Evolutionary conservation across 306 rosid genomes (phyloP), one percentile per base, ranked within the genome.

Genomic region (Pachyrhizus erosus): DNA sequence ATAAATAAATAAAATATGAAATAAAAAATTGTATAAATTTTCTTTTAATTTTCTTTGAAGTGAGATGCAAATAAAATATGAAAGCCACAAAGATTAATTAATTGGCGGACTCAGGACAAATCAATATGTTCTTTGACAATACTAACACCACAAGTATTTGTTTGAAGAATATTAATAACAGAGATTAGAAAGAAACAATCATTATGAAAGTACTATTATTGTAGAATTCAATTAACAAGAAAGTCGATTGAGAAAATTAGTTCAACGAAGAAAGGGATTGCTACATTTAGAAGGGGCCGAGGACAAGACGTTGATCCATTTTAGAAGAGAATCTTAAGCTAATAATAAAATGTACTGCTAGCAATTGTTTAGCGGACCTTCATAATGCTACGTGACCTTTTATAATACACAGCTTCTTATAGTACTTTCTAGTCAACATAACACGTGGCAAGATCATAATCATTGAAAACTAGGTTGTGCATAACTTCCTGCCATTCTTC

Each of bases 211-310:
- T 21, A 71, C 43, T 12, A 49, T 17, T 21, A 62, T 48, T 24
- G 64, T 23, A 73, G 15, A 21, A 55, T 68, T 55, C 6, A 70
- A 40, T 31, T 61, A 81, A 78, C 82, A 70, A 39, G 76, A 78
- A 81, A 82, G 85, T 75, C 79, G 17, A 79, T 39, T 75, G 69
- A 37, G 69, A 58, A 13, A 15, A 78, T 70, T 60, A 58, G 34
- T 42, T 46, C 23, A 9, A 0, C 21, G 12, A 15, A n/a, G 57
- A 42, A 40, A 26, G 26, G 15, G 13, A 3, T 82, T 55, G 54
- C 60, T 70, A 77, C 27, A 37, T 68, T 60, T 77, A 26, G 79
- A 83, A 69, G 82, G 20, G 68, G 42, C 8, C 37, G 43, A 69
- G 46, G 73, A 77, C 68, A 58, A 70, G 52, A 70, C 64, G 42